A percentile compares a stretch with the other conserved stretches of the same genome.
These are phyloP conservation scores for Lasiosphaeriaceae sp. DNA, from an alignment of 495 filamentous ascomycete genomes.

Conservation along the genomic window DNA sequence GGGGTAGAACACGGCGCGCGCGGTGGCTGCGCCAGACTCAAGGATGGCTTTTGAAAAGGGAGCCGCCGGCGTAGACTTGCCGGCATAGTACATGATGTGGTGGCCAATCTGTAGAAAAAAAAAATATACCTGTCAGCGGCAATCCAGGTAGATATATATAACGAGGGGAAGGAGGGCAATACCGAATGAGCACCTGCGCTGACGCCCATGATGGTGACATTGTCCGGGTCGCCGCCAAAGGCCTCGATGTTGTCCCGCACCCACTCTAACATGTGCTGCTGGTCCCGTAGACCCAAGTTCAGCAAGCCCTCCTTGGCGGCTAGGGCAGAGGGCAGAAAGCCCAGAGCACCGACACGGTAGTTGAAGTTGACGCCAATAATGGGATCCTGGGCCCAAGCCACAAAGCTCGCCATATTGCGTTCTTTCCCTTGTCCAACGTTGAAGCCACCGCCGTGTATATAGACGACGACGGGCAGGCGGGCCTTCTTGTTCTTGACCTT, in stretches of 20 bases:
- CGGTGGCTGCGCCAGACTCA: constrained; percentile 59
- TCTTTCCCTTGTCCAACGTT: constrained; percentile 41
- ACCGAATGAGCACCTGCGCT: constrained; percentile 67
- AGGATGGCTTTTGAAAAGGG: constrained; percentile 62
- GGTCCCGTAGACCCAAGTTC: constrained; percentile 69
- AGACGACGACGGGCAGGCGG: constrained; percentile 56
- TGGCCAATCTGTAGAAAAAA: constrained; percentile 52
- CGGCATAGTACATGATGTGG: constrained; percentile 54
- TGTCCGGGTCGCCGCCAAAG: constrained; percentile 60
- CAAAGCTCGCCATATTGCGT: constrained; percentile 48
- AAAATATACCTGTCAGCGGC: not conserved
- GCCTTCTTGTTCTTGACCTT: constrained; percentile 18
- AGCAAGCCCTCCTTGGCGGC: constrained; percentile 53
- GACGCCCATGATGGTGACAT: constrained; percentile 63
- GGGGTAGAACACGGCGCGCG: constrained; percentile 55
- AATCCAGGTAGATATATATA: not conserved
- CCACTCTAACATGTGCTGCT: constrained; percentile 62
- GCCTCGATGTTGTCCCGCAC: constrained; percentile 54
- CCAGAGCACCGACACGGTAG: constrained; percentile 65
- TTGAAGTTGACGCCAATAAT: constrained; percentile 62
- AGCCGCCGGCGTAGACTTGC: constrained; percentile 17
- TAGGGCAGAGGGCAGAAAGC: constrained; percentile 57
- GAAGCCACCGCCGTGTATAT: constrained; percentile 55
- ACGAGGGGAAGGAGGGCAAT: constrained; percentile 15
- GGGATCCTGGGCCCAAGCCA: constrained; percentile 49